phyloP scores from a whole-genome alignment of 2,329 filamentous ascomycete genomes.

The Pyricularia sp. region DNA sequence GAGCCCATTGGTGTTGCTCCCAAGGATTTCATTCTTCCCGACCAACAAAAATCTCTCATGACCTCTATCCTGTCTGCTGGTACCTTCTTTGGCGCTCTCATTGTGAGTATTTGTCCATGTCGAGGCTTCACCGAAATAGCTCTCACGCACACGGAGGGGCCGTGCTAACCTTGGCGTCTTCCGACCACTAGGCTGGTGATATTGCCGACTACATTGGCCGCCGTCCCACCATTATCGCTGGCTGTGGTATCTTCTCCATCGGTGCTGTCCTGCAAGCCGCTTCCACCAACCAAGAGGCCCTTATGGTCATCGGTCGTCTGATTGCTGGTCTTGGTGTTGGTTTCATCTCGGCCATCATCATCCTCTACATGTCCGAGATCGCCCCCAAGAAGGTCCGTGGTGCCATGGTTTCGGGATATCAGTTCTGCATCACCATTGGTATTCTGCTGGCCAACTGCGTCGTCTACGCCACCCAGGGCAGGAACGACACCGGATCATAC shows the following conservation, averaged over 20 bases:
- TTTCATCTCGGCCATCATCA: constrained; percentile 71
- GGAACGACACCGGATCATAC: constrained; percentile 56
- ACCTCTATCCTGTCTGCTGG: constrained; percentile 68
- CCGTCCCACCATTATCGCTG: constrained; percentile 61
- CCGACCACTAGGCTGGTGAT: constrained; percentile 48
- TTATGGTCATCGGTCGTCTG: constrained; percentile 64
- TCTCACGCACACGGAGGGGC: neutral
- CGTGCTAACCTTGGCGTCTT: neutral
- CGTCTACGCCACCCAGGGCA: constrained; percentile 60
- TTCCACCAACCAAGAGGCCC: constrained; percentile 42
- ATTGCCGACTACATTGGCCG: constrained; percentile 67
- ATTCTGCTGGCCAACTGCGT: constrained; percentile 48
- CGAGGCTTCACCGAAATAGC: neutral
- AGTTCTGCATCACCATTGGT: constrained; percentile 64
- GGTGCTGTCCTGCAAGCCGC: constrained; percentile 60
- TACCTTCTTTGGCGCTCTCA: constrained; percentile 71
- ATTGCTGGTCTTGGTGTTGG: constrained; percentile 71
- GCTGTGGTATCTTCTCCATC: constrained; percentile 61
- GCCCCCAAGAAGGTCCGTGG: constrained; percentile 56
- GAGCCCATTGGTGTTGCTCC: neutral
- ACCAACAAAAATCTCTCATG: constrained; percentile 42
- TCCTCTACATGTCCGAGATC: constrained; percentile 84
- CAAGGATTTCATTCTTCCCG: neutral
- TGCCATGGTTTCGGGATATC: constrained; percentile 52
- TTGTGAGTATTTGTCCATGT: constrained; percentile 19